These are phyloP conservation scores for Tardiomyces depauwii DNA, from an alignment of 1,139 yeast genomes.

Conservation along the genomic window DNA sequence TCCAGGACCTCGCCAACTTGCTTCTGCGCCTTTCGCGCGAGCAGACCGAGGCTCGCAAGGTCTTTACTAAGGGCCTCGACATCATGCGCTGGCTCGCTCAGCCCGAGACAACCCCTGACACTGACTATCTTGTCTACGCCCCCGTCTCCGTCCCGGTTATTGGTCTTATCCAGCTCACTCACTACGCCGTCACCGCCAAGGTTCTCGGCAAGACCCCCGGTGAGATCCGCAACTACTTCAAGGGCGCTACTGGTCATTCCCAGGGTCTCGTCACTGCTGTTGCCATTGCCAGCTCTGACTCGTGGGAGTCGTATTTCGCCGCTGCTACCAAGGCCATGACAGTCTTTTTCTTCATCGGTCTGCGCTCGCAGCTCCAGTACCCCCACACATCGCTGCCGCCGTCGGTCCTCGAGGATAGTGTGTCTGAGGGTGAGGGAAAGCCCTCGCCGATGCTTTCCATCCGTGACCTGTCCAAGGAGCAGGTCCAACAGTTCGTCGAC, in stretches of 20 bases:
- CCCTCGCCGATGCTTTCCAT: conserved; percentile 97
- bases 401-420: conserved; percentile 82
- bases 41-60: conserved; percentile 70
- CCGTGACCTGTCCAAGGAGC: conserved; percentile 71
- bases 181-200: conserved; percentile 80
- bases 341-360: conserved; percentile 83
- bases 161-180: conserved; percentile 90
- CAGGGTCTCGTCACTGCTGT: conserved; percentile 95
- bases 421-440: conserved; percentile 89
- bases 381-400: conserved; percentile 95
- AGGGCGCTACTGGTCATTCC: conserved; percentile 95
- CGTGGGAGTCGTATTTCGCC: conserved; percentile 73
- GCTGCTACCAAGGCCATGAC: conserved; percentile 72
- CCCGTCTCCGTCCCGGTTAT: conserved; percentile 95
- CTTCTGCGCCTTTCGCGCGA: conserved; percentile 59
- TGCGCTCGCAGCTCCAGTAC: conserved; percentile 79
- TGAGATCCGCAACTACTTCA: conserved; percentile 55
- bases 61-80: conserved; percentile 90
- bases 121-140: conserved; percentile 76
- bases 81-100: conserved; percentile 75
- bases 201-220: conserved; percentile 86
- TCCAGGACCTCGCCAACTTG: conserved; percentile 56
- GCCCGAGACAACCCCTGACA: conserved; percentile 82
- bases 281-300: conserved; percentile 74
- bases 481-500: conserved; percentile 69